Evolutionary conservation across 371 early-diverging fungal genomes (phyloP), one percentile per base, ranked within the genome.

Genomic region (Mortierella sp.): DNA sequence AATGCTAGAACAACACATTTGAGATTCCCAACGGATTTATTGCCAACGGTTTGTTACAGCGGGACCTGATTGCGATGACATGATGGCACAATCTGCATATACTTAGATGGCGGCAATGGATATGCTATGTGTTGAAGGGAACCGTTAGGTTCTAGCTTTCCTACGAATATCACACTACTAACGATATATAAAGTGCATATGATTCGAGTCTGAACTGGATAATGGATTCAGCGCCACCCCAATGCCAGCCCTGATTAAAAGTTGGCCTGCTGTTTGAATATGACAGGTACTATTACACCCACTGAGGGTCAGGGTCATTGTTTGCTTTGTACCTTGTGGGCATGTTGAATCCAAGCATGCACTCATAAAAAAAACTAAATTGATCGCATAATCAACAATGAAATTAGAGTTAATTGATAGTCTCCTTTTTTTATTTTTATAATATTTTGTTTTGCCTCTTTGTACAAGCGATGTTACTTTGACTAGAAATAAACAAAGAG

Each of bases 221-320:
- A 35, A 57, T 42, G 15, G 34, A 57, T 66, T 35, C 45, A 43
- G 31, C 45, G 47, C 32, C 29, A 19, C 31, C 42, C 47, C 47
- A 66, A 35, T 8, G 26, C 8, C n/a, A 29, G 58, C n/a, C 57
- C 34, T 32, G 37, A 66, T 66, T 29, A 57, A 66, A 66, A 66
- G 43, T 47, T 47, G n/a, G 40, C 6, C 13, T 37, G 0, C 40
- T 7, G 40, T 7, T 7, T 37, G 40, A n/a, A 37, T 37, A 13
- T 37, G 10, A 37, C 40, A 13, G 40, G 13, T 9, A 37, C 6
- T 13, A 7, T 13, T 13, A 37, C 40, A 37, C 40, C 40, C 13
- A 7, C 40, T 9, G 10, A 37, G 40, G 51, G 51, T 49, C 17
- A 15, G 6, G 17, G 23, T 6, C 51, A 7, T 7, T 15, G 19